Evolutionary conservation across 805 yeast genomes (phyloP).

Genomic region (Ogataea paraovalis): DNA sequence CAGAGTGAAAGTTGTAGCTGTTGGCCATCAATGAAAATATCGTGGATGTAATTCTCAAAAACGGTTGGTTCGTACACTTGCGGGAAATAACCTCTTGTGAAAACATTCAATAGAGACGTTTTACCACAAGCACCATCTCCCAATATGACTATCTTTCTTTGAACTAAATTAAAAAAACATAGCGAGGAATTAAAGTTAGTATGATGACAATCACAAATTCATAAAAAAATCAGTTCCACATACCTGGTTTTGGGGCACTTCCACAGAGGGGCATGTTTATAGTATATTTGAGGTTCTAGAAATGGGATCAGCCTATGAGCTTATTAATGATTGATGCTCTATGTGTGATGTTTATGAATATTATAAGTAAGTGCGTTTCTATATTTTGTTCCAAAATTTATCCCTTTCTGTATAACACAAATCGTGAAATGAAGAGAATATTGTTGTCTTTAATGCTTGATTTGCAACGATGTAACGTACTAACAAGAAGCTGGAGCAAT

Average conservation of each 20-base stretch:
- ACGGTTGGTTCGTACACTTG: constrained; percentile 98
- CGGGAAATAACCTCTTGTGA: constrained; percentile 96
- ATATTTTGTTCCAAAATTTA: too few species aligned
- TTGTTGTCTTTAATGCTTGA: too few species aligned
- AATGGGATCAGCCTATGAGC: too few species aligned
- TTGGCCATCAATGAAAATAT: constrained; percentile 90
- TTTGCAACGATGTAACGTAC: too few species aligned
- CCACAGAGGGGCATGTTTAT: constrained; percentile 41
- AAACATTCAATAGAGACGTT: constrained; percentile 89
- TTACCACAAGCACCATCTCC: constrained; percentile 99
- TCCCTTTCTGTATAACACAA: too few species aligned
- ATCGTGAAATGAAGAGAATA: too few species aligned
- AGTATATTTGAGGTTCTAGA: background rate
- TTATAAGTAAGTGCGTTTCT: too few species aligned
- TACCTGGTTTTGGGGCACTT: constrained; percentile 40
- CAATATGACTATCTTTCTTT: constrained; percentile 87
- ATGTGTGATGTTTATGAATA: too few species aligned
- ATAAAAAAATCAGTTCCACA: constrained; percentile 6
- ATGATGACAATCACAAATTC: background rate
- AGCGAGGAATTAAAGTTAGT: background rate
- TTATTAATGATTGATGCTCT: background rate
- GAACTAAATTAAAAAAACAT: constrained; percentile 41
- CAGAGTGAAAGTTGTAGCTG: constrained; percentile 89
- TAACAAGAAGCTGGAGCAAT: too few species aligned
- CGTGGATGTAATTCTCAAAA: constrained; percentile 95